phyloP scores from a whole-genome alignment of 2,329 filamentous ascomycete genomes.

The Ascochyta fabae region DNA sequence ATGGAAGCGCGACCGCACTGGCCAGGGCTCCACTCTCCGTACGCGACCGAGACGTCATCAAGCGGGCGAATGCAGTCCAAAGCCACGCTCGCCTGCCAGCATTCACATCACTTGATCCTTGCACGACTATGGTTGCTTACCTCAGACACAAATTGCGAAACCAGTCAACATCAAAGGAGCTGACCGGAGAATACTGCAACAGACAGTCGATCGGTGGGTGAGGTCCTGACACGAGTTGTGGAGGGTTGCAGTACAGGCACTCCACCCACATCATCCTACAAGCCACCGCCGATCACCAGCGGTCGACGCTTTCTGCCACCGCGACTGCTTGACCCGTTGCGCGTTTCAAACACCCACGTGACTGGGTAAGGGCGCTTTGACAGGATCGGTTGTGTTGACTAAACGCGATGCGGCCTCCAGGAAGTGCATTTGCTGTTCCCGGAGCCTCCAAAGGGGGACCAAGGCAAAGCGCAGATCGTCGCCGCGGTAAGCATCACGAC shows the following conservation, averaged over 20 bases:
- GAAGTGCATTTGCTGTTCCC: conserved; percentile 5
- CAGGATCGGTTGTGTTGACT: not conserved
- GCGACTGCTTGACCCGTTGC: not conserved
- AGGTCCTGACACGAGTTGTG: not conserved
- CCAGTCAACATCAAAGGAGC: not conserved
- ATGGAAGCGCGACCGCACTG: conserved; percentile 15
- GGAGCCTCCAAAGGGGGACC: conserved; percentile 2
- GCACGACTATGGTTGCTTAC: conserved; percentile 4
- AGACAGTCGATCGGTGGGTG: not conserved
- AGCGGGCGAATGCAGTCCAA: too few species aligned
- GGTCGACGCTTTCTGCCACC: not conserved
- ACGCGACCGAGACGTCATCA: conserved; percentile 1
- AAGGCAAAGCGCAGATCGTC: conserved; percentile 15
- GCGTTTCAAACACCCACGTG: not conserved
- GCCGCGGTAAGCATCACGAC: conserved; percentile 25
- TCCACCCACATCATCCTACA: conserved; percentile 3
- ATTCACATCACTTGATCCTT: not conserved
- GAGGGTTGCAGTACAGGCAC: conserved; percentile 11
- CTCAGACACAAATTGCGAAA: conserved; percentile 2
- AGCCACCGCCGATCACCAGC: conserved; percentile 10
- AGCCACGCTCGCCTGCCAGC: too few species aligned
- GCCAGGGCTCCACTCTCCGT: conserved; percentile 11
- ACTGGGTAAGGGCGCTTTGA: not conserved
- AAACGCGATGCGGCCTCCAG: not conserved
- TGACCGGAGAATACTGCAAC: not conserved